Percentiles rank a stretch among this genome's conserved stretches.
Evolutionary conservation across 805 yeast genomes (phyloP).

Genomic region (Candida michaelii): DNA sequence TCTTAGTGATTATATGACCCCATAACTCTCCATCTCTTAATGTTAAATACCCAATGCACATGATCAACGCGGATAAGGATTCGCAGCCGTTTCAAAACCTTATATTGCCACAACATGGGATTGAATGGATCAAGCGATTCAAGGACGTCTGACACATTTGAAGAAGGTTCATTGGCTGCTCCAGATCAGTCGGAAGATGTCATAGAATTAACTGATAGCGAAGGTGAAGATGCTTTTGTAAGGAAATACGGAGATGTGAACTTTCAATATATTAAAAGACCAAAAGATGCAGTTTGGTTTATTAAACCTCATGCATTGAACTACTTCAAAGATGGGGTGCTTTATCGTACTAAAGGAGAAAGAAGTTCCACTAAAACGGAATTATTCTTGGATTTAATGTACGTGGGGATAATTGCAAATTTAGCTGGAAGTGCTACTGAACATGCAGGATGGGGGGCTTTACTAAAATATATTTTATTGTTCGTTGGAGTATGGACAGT

Average conservation of each 20-base stretch:
- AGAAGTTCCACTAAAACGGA: conserved; percentile 53
- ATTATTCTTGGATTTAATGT: conserved; percentile 60
- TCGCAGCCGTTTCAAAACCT: too few relatives aligned
- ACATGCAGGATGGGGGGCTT: conserved; percentile 46
- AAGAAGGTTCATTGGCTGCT: not conserved
- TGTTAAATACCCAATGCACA: too few relatives aligned
- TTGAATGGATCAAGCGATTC: too few relatives aligned
- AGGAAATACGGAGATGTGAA: conserved; percentile 49
- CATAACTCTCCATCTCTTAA: too few relatives aligned
- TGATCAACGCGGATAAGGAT: too few relatives aligned
- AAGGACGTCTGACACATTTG: not conserved
- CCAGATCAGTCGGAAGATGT: conserved; percentile 6
- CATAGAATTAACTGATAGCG: conserved; percentile 24
- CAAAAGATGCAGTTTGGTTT: conserved; percentile 39
- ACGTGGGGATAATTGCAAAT: conserved; percentile 63
- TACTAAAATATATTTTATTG: conserved; percentile 48
- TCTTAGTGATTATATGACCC: too few relatives aligned
- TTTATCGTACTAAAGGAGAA: conserved; percentile 57
- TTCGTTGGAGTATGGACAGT: conserved; percentile 62
- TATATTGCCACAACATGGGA: too few relatives aligned
- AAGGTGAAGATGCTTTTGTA: conserved; percentile 44
- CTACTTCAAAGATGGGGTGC: conserved; percentile 55
- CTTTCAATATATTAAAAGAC: conserved; percentile 47
- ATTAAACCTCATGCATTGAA: conserved; percentile 59
- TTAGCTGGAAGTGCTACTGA: conserved; percentile 55